Evolutionary conservation across 495 filamentous ascomycete genomes (phyloP).

Genomic region (Penicillium antarcticum): DNA sequence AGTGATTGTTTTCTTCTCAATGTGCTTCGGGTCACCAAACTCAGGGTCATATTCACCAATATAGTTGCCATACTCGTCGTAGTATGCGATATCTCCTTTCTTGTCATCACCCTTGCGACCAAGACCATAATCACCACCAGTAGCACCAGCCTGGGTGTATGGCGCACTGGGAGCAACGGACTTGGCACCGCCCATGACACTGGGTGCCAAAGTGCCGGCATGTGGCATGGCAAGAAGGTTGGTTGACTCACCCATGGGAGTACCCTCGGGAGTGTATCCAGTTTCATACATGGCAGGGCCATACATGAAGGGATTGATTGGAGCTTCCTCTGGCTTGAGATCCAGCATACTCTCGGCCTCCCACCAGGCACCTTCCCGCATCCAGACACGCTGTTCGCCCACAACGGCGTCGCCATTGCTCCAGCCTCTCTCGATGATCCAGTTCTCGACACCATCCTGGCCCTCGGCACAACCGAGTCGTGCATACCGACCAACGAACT

Average conservation of each 20-base stretch:
- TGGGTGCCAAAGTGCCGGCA: slow-evolving; percentile 60
- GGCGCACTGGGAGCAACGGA: slow-evolving; percentile 72
- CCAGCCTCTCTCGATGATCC: slow-evolving; percentile 95
- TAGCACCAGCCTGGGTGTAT: slow-evolving; percentile 45
- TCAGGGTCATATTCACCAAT: slow-evolving; percentile 68
- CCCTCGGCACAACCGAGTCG: slow-evolving; percentile 86
- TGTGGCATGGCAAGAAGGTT: slow-evolving; percentile 60
- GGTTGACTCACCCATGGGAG: slow-evolving; percentile 53
- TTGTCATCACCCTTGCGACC: slow-evolving; percentile 79
- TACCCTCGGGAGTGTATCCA: slow-evolving; percentile 24
- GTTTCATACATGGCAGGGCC: slow-evolving; percentile 32
- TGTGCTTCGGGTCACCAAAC: slow-evolving; percentile 67
- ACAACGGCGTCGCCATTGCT: slow-evolving; percentile 95
- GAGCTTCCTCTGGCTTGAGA: slow-evolving; percentile 62
- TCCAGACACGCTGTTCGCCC: slow-evolving; percentile 89
- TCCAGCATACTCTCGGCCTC: slow-evolving; percentile 97
- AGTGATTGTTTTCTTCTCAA: slow-evolving; percentile 66
- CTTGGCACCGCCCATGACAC: slow-evolving; percentile 50
- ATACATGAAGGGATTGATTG: slow-evolving; percentile 32
- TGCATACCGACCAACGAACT: slow-evolving; percentile 80
- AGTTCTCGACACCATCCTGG: slow-evolving; percentile 89
- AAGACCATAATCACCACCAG: slow-evolving; percentile 78
- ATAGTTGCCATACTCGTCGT: slow-evolving; percentile 53
- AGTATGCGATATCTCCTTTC: slow-evolving; percentile 65
- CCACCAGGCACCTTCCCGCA: slow-evolving; percentile 94